Evolutionary conservation across 2,329 filamentous ascomycete species (phyloP).

Genomic region (Fusarium sp.): DNA sequence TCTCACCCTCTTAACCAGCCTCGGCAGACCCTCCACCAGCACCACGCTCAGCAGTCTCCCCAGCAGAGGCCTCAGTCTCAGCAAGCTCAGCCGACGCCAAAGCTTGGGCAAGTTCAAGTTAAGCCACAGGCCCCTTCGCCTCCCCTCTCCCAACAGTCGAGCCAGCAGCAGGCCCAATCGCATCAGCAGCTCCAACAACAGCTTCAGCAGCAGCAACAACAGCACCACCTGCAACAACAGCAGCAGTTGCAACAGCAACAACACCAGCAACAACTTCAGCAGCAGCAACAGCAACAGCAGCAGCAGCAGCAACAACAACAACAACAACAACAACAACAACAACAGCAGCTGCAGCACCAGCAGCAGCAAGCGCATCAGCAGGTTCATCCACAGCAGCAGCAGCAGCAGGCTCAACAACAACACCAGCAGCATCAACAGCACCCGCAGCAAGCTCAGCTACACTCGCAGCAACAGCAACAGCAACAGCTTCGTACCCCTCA

Average conservation of each 20-base stretch:
- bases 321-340: constrained; percentile 43
- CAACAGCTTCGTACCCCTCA: constrained; percentile 44
- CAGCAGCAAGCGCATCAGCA: constrained; percentile 50
- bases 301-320: constrained; percentile 46
- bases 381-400: constrained; percentile 50
- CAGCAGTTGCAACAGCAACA: constrained; percentile 48
- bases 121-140: constrained; percentile 49
- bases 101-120: constrained; percentile 50
- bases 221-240: constrained; percentile 45
- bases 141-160: constrained; percentile 47
- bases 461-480: constrained; percentile 43
- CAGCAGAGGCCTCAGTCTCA: constrained; percentile 55
- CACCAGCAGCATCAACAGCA: constrained; percentile 44
- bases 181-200: constrained; percentile 46
- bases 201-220: constrained; percentile 45
- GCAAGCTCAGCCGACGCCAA: constrained; percentile 46
- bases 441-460: constrained; percentile 45
- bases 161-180: constrained; percentile 41
- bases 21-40: constrained; percentile 44
- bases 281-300: constrained; percentile 41
- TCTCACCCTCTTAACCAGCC: constrained; percentile 44
- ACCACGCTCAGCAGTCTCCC: constrained; percentile 48
- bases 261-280: constrained; percentile 41
- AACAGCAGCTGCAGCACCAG: constrained; percentile 42
- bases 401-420: constrained; percentile 4